These are phyloP conservation scores for Blastomyces gilchristii DNA, from an alignment of 2,329 filamentous ascomycete genomes.

Conservation along the genomic window DNA sequence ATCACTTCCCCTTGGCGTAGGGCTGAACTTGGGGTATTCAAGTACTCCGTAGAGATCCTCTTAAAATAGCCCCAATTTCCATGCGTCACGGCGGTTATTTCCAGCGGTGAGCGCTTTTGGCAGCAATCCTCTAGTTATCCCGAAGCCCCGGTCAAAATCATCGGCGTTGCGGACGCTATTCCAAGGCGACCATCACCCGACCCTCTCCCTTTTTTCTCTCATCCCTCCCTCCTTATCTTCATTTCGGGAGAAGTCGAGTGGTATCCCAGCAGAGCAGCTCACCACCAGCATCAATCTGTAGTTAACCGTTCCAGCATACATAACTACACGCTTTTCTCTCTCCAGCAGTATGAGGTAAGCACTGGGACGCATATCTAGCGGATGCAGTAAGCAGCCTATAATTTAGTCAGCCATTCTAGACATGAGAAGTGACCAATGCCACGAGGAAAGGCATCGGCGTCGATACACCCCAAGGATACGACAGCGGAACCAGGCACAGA, in stretches of 20 bases:
- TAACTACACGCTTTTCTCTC: not conserved
- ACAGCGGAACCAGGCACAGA: not conserved
- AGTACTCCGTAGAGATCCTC: not conserved
- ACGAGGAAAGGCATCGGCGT: not conserved
- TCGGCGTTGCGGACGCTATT: not conserved
- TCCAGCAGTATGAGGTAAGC: not conserved
- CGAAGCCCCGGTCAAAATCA: not conserved
- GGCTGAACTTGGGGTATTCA: not conserved
- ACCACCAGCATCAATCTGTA: not conserved
- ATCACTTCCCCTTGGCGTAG: not conserved
- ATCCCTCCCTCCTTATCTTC: too few species aligned
- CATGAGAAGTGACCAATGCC: not conserved
- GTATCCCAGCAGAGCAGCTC: not conserved
- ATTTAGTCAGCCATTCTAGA: not conserved
- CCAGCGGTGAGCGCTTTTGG: not conserved
- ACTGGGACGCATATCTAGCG: not conserved
- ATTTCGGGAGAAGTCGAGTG: not conserved
- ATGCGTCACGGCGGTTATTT: not conserved
- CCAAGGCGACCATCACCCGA: not conserved
- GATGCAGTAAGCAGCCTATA: not conserved
- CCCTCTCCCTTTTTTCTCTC: too few species aligned
- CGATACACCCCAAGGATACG: conserved; percentile 2
- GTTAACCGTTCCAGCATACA: not conserved
- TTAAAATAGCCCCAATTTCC: not conserved
- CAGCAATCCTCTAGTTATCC: not conserved